A percentile compares a stretch with the other conserved stretches of the same genome.
These are phyloP conservation scores for Falciphora oryzae DNA, from an alignment of 2,329 filamentous ascomycete species.

Conservation along the genomic window DNA sequence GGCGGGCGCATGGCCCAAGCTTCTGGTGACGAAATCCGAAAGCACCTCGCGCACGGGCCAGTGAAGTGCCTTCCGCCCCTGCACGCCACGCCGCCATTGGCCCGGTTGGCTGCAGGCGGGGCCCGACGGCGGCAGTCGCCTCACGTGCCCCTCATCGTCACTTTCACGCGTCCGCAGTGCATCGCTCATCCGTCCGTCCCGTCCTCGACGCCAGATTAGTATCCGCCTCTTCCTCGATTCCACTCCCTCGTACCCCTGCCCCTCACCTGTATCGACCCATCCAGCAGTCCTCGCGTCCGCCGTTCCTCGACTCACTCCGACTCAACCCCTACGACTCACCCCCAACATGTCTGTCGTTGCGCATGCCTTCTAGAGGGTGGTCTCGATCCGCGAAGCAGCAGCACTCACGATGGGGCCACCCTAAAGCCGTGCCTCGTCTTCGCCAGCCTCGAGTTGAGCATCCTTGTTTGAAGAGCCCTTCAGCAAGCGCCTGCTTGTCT, in stretches of 20 bases:
- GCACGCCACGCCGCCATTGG: neutral
- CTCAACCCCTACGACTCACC: constrained; percentile 25
- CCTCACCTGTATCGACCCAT: no score
- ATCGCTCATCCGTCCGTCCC: no score
- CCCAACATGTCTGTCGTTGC: constrained; percentile 37
- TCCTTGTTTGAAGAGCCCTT: constrained; percentile 14
- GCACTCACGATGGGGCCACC: constrained; percentile 50
- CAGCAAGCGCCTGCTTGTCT: no score
- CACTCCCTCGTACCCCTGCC: no score
- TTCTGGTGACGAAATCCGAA: neutral
- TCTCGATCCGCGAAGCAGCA: constrained; percentile 12
- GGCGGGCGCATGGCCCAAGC: neutral
- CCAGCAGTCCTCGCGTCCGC: neutral
- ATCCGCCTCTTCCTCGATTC: no score
- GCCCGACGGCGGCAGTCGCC: neutral
- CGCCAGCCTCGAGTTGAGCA: constrained; percentile 36
- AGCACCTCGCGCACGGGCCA: neutral
- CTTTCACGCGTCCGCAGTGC: no score
- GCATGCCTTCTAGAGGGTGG: constrained; percentile 23
- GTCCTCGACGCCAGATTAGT: no score
- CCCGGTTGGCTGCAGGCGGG: neutral
- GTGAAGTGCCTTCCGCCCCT: no score
- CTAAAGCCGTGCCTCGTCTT: neutral
- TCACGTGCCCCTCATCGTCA: constrained; percentile 4
- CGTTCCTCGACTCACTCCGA: neutral